Evolutionary conservation across 257 asterid species (phyloP).

Genomic region (Primulina huaijiensis): DNA sequence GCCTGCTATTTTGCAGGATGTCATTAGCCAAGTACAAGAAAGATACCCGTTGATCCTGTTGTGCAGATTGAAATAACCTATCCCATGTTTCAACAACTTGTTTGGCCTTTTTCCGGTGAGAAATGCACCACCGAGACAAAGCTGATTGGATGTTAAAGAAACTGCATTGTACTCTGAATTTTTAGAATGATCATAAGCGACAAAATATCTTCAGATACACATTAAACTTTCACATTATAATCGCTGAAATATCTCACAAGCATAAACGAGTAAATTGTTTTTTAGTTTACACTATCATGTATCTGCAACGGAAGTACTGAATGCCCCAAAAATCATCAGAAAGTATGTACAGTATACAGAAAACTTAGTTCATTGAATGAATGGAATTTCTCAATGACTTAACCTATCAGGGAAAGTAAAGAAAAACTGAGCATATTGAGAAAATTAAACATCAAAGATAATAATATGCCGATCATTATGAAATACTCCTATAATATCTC

Average conservation of each 20-base stretch:
- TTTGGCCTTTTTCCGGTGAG: slow-evolving; percentile 83
- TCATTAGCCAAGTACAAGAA: slow-evolving; percentile 86
- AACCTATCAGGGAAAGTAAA: background rate
- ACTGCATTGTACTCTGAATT: slow-evolving; percentile 9
- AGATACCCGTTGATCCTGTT: slow-evolving; percentile 71
- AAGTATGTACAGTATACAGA: background rate
- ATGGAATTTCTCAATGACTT: background rate
- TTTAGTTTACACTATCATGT: background rate
- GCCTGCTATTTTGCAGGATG: slow-evolving; percentile 94
- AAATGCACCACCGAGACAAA: slow-evolving; percentile 81
- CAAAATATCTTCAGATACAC: background rate
- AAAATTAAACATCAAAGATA: too few relatives aligned
- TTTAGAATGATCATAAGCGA: slow-evolving; percentile 20
- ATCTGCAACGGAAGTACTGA: background rate
- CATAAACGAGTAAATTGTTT: background rate
- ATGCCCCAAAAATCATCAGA: background rate
- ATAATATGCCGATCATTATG: too few relatives aligned
- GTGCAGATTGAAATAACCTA: slow-evolving; percentile 65
- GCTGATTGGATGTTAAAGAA: slow-evolving; percentile 62
- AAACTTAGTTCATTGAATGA: background rate
- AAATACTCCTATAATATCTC: background rate
- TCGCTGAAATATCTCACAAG: background rate
- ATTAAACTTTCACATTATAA: background rate
- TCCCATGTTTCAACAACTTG: slow-evolving; percentile 95
- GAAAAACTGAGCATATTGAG: background rate